These are phyloP conservation scores for Durotheca rogersii DNA, from an alignment of 495 filamentous ascomycete genomes.

Conservation along the genomic window DNA sequence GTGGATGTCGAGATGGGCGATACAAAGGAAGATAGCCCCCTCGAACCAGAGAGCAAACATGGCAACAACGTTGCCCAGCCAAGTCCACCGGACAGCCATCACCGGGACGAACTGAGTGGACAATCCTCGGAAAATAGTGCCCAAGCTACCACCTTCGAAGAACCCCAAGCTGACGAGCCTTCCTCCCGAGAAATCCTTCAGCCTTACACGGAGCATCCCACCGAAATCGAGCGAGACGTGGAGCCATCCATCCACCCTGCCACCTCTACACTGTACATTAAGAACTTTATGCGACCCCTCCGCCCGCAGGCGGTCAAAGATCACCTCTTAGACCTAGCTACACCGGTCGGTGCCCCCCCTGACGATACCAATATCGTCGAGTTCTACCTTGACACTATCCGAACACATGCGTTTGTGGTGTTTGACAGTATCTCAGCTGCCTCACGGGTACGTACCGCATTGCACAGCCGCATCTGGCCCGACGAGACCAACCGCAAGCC, in stretches of 20 bases:
- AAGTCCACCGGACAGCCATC: constrained; percentile 10
- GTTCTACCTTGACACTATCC: constrained; percentile 81
- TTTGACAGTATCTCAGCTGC: constrained; percentile 71
- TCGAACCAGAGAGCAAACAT: not conserved
- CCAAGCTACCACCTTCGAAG: constrained; percentile 11
- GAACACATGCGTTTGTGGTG: constrained; percentile 79
- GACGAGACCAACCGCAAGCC: constrained; percentile 80
- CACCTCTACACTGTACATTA: constrained; percentile 85
- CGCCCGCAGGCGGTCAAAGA: constrained; percentile 61
- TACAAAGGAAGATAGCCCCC: constrained; percentile 1
- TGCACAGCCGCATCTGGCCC: constrained; percentile 83
- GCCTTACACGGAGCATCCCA: constrained; percentile 12
- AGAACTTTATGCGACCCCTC: constrained; percentile 85
- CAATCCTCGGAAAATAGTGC: constrained; percentile 28
- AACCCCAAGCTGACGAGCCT: constrained; percentile 6
- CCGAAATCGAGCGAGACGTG: constrained; percentile 44
- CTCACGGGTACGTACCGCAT: constrained; percentile 69
- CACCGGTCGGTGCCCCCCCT: constrained; percentile 51
- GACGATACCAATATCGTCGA: constrained; percentile 58
- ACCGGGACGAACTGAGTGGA: constrained; percentile 14
- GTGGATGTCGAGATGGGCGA: constrained; percentile 17
- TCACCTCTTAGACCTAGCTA: constrained; percentile 68
- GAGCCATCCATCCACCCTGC: constrained; percentile 77
- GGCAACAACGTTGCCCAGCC: constrained; percentile 5
- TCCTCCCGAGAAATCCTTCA: constrained; percentile 45